Conservation (phyloP, 345 rosid species). For the Anastatica hierochuntica region DNA sequence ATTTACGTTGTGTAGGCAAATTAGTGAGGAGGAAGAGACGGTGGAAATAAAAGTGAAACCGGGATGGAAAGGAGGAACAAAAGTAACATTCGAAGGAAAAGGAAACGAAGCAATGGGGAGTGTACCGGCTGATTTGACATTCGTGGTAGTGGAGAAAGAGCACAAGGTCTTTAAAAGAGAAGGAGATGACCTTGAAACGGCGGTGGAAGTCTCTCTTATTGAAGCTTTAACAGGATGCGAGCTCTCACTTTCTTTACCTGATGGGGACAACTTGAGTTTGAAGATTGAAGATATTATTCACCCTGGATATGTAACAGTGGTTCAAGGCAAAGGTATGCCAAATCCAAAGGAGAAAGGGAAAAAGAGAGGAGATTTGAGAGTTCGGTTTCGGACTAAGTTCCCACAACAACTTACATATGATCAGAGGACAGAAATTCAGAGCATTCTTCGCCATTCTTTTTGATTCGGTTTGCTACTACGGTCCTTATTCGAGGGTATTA, state of each 20-base stretch:
- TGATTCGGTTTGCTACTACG: slow-evolving; percentile 13
- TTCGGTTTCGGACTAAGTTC: slow-evolving; percentile 36
- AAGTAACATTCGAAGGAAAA: slow-evolving; percentile 73
- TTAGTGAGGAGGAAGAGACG: slow-evolving; percentile 46
- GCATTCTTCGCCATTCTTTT: slow-evolving; percentile 38
- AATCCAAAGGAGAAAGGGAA: slow-evolving; percentile 32
- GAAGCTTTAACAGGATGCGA: slow-evolving; percentile 58
- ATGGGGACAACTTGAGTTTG: slow-evolving; percentile 35
- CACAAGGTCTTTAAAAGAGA: slow-evolving; percentile 47
- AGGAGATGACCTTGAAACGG: slow-evolving; percentile 58
- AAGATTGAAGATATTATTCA: slow-evolving; percentile 38
- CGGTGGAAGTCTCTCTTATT: slow-evolving; percentile 43
- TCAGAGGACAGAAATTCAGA: slow-evolving; percentile 34
- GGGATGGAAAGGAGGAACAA: slow-evolving; percentile 82
- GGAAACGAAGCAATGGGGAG: slow-evolving; percentile 58
- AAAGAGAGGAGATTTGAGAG: slow-evolving; percentile 50
- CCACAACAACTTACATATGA: slow-evolving; percentile 44
- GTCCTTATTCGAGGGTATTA: too few species aligned
- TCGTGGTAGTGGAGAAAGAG: slow-evolving; percentile 48
- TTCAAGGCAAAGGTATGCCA: slow-evolving; percentile 68
- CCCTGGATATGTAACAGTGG: slow-evolving; percentile 42
- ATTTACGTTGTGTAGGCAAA: slow-evolving; percentile 17
- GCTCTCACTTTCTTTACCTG: slow-evolving; percentile 45
- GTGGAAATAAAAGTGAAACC: slow-evolving; percentile 65
- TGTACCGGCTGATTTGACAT: slow-evolving; percentile 54